Base-by-base conservation (phyloP, 1,284 basidiomycete species). In the Ceratobasidium sp. region DNA sequence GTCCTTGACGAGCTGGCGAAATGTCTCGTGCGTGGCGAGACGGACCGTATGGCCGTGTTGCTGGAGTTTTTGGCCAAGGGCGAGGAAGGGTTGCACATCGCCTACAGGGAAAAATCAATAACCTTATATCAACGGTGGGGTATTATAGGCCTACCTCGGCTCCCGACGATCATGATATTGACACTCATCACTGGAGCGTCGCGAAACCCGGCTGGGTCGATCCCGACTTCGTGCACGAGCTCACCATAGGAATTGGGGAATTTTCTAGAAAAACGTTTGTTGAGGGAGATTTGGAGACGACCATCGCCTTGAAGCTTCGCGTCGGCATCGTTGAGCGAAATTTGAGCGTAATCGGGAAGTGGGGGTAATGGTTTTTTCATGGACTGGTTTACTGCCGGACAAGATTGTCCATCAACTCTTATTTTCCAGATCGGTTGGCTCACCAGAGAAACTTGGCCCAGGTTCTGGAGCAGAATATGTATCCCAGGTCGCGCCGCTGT, bases 71-170 rank as follows among this genome's bases (percentile, higher is more conserved):
- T 88, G 83, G 2, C 87, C 89, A 0, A 92, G 82, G 0, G 90
- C 89, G 19, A 92, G 81, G 78, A 88, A 92, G 0, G 89, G 90
- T 79, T 91, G 90, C 0, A 92, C 89, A 77, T 91, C 89, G 48
- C 90, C 89, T 87, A 79, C 56, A 39, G 6, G 24, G 7, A 5
- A 24, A 8, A 41, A 41, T 7, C 13, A 13, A 41, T 6, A 7
- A 41, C 39, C 39, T 6, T 41, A 7, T 41, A 37, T 39, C 6
- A 37, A 34, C 2, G 39, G 27, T 63, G 61, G 46, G 39, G 22
- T 3, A 16, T 24, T n/a, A n/a, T 41, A 41, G 39, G 49, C 84
- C 58, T 77, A 86, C 88, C 88, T 78, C 88, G 81, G 76, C 87
- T 88, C 2, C 89, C 88, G 14, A 89, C 88, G 71, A 89, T 86